Base-by-base conservation (phyloP, 805 yeast species). In the Naumovozyma castellii region DNA sequence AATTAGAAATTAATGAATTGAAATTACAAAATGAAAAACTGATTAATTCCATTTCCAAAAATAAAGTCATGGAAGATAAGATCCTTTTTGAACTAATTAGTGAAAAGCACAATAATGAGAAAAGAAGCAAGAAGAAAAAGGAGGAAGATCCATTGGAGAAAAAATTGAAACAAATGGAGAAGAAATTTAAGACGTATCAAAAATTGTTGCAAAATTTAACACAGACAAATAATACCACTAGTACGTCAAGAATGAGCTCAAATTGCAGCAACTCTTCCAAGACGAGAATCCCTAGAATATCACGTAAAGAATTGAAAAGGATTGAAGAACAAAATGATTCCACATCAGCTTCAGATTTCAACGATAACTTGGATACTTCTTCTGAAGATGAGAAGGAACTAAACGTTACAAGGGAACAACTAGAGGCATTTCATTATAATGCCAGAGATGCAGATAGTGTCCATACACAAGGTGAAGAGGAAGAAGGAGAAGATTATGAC, bases 21-120 rank as follows among this genome's bases (percentile, higher is more conserved):
- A 58, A 50, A 44, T 37, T 59, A 25, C 62, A 59, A 31, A 61
- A 61, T 44, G 60, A 59, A 37, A 57, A 55, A 39, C 36, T 60
- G 30, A 47, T 59, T 18, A 51, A 53, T 32, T 50, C 63, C 3
- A 51, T 60, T 32, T 49, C 49, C 10, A 45, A 47, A 5, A 53
- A 51, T 31, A 47, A 54, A 30, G 43, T 50, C n/a, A 44, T 49
- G 9, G 58, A 56, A 37, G 59, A 56, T 30, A 48, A 43, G 28
- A 46, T 50, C 38, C 44, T 53, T 37, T 41, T 48, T n/a, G 35
- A 38, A 10, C 5, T 36, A 18, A 17, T 35, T 44, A 30, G 52
- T 51, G 3, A 34, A 44, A 22, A 39, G 43, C 19, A 45, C 12
- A 22, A 22, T 22, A 6, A 18, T 8, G 15, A 30, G 15, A 20